These are phyloP conservation scores for Sporothrix humicola DNA, from an alignment of 2,329 filamentous ascomycete genomes.

Conservation along the genomic window DNA sequence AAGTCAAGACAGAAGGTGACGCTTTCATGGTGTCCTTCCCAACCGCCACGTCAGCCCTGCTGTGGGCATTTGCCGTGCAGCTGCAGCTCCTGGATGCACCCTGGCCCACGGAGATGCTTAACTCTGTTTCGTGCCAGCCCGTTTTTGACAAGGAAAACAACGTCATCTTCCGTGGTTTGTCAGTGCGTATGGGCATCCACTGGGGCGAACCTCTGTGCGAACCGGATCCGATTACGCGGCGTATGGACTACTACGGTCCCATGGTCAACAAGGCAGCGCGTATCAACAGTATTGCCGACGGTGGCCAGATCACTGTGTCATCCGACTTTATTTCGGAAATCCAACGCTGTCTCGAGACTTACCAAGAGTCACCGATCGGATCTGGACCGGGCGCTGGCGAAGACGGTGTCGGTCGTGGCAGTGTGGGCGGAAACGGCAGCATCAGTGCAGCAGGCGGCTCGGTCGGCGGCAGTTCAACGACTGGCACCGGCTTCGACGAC, in stretches of 20 bases:
- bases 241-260: conserved; percentile 99
- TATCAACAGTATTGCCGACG: conserved; percentile 92
- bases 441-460: not conserved
- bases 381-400: conserved; percentile 6
- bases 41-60: conserved; percentile 88
- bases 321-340: conserved; percentile 97
- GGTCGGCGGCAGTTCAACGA: conserved; percentile 45
- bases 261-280: conserved; percentile 98
- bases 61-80: conserved; percentile 97
- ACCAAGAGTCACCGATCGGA: conserved; percentile 74
- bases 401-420: conserved; percentile 2
- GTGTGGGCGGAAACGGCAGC: conserved; percentile 3
- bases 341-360: conserved; percentile 85
- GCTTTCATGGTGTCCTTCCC: conserved; percentile 99
- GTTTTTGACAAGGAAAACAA: conserved; percentile 82
- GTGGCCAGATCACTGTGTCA: conserved; percentile 94
- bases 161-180: conserved; percentile 90
- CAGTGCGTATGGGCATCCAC: conserved; percentile 96
- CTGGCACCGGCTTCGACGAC: conserved; percentile 63
- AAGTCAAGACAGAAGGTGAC: conserved; percentile 99
- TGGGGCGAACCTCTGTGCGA: conserved; percentile 95
- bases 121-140: conserved; percentile 82
- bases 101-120: conserved; percentile 93
- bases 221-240: conserved; percentile 91
- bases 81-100: conserved; percentile 82